Conservation (phyloP, 768 basidiomycete species). For the Xanthoconium stramineum region DNA sequence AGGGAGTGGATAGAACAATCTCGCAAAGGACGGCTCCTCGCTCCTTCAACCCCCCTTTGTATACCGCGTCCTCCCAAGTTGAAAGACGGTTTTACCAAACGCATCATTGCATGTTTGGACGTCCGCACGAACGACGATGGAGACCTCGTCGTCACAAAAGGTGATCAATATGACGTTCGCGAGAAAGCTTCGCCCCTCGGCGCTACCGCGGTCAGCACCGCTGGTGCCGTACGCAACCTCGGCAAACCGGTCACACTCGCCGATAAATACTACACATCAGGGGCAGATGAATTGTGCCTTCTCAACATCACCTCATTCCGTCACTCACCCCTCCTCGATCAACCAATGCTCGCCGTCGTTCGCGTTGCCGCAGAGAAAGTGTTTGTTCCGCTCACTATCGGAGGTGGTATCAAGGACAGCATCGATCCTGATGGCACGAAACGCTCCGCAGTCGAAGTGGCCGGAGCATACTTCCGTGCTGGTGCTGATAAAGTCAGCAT, state of each 20-base stretch:
- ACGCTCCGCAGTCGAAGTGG: constrained; percentile 88
- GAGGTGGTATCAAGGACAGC: constrained; percentile 96
- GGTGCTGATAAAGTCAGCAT: constrained; percentile 99
- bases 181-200: constrained; percentile 53
- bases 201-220: constrained; percentile 40
- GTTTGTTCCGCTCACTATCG: constrained; percentile 97
- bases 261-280: constrained; percentile 76
- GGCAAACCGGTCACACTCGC: constrained; percentile 96
- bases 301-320: constrained; percentile 99
- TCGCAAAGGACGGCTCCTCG: constrained; percentile 36
- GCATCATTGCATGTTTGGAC: constrained; percentile 96
- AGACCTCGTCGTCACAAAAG: constrained; percentile 98
- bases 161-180: constrained; percentile 98
- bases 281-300: constrained; percentile 95
- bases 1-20: constrained; percentile 73
- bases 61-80: constrained; percentile 38
- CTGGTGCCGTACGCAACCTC: constrained; percentile 88
- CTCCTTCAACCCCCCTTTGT: constrained; percentile 29
- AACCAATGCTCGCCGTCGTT: constrained; percentile 97
- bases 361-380: constrained; percentile 83
- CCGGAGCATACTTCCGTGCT: constrained; percentile 92
- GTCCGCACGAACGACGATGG: constrained; percentile 94
- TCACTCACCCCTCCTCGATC: constrained; percentile 89
- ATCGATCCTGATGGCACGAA: constrained; percentile 92
- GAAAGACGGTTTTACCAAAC: constrained; percentile 78